Evolutionary conservation across 140 eudicot species (phyloP).

Genomic region (Flaveria floridana): DNA sequence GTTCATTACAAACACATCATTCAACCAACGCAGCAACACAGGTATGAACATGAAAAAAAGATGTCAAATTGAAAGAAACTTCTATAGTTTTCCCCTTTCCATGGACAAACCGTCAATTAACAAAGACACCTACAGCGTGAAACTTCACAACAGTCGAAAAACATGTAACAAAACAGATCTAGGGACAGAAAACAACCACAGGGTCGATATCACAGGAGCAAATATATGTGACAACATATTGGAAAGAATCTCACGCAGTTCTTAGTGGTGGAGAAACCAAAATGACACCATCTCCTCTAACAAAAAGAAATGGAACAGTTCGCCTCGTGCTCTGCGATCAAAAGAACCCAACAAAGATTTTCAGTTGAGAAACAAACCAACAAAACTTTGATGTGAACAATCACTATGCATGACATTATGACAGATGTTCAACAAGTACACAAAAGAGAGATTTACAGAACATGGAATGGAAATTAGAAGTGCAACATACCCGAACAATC

Average conservation of each 20-base stretch:
- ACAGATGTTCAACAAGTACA: not conserved
- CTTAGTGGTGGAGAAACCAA: conserved; percentile 93
- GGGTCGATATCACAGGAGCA: conserved; percentile 17
- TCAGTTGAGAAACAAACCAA: not conserved
- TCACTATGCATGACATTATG: not conserved
- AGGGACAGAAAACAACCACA: not conserved
- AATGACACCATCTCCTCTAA: conserved; percentile 99
- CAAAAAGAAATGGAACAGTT: conserved; percentile 83
- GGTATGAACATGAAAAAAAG: not conserved
- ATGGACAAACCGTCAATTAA: conserved; percentile 24
- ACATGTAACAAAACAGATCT: conserved; percentile 4
- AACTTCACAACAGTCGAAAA: not conserved
- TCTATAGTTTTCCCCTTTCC: conserved; percentile 13
- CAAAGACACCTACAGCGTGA: not conserved
- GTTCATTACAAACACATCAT: not conserved
- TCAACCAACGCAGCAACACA: conserved; percentile 8
- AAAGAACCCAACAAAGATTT: conserved; percentile 14
- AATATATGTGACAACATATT: conserved; percentile 28
- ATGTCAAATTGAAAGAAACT: not conserved
- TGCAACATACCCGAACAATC: conserved; percentile 76
- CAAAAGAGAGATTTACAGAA: not conserved
- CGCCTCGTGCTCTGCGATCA: conserved; percentile 74
- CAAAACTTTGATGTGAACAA: not conserved
- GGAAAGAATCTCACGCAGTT: conserved; percentile 54
- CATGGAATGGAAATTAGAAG: not conserved